Conservation (phyloP, 306 rosid species). For the Clitoria ternatea region DNA sequence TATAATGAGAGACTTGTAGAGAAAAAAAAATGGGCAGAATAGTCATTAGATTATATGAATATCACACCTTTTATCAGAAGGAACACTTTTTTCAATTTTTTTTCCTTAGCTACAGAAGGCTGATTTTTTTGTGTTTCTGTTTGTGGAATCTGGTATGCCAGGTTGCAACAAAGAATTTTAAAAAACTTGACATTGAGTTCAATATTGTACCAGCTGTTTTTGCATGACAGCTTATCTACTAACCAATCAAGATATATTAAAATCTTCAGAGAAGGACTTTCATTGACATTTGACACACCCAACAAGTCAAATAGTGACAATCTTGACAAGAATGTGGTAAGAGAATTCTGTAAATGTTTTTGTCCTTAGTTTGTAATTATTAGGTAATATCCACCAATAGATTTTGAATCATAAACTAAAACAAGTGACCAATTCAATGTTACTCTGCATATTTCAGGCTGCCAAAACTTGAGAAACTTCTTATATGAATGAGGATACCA, state of each 20-base stretch:
- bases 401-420: constrained; percentile 21
- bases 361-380: neutral
- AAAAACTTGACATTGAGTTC: neutral
- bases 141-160: neutral
- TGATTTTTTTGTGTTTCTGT: neutral
- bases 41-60: neutral
- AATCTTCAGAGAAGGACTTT: neutral
- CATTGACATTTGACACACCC: constrained; percentile 6
- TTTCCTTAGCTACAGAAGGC: neutral
- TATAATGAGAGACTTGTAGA: neutral
- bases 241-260: neutral
- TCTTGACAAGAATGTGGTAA: neutral
- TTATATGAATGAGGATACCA: neutral
- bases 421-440: neutral
- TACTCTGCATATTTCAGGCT: neutral
- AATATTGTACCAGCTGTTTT: neutral
- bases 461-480: neutral
- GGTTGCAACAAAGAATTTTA: neutral
- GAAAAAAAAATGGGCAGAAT: neutral
- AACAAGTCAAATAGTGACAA: constrained; percentile 1
- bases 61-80: neutral
- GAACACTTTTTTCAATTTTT: neutral
- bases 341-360: neutral
- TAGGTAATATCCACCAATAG: constrained; percentile 2
- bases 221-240: neutral